Evolutionary conservation across 2,329 filamentous ascomycete genomes (phyloP).

Genomic region (Ceratocystis cacaofunesta): DNA sequence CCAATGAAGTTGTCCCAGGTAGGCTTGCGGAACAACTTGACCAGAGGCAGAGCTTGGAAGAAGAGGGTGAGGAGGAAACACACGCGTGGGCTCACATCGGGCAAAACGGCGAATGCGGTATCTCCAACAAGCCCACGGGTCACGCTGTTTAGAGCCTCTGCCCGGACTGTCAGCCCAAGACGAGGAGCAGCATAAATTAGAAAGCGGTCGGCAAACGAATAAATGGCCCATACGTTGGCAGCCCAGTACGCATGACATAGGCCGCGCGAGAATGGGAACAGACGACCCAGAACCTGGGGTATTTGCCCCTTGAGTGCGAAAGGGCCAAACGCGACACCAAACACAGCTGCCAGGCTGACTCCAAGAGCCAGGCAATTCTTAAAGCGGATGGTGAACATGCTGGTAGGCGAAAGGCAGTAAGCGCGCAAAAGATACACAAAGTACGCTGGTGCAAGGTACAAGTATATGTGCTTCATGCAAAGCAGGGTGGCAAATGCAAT

Average conservation of each 20-base stretch:
- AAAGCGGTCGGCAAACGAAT: slow-evolving; percentile 76
- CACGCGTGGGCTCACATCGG: slow-evolving; percentile 62
- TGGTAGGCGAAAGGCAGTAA: slow-evolving; percentile 72
- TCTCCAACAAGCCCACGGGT: slow-evolving; percentile 88
- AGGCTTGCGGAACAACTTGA: slow-evolving; percentile 67
- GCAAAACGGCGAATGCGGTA: slow-evolving; percentile 83
- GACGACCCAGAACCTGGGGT: slow-evolving; percentile 62
- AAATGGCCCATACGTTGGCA: slow-evolving; percentile 91
- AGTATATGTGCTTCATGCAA: slow-evolving; percentile 96
- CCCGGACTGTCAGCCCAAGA: slow-evolving; percentile 57
- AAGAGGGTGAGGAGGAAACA: slow-evolving; percentile 74
- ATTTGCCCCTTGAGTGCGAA: slow-evolving; percentile 73
- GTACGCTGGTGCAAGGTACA: slow-evolving; percentile 90
- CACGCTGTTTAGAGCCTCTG: slow-evolving; percentile 67
- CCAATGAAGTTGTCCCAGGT: slow-evolving; percentile 84
- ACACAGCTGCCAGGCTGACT: slow-evolving; percentile 52
- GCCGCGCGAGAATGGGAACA: slow-evolving; percentile 89
- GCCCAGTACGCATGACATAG: slow-evolving; percentile 98
- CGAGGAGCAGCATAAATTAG: slow-evolving; percentile 76
- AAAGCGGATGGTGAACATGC: slow-evolving; percentile 60
- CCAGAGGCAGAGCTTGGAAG: slow-evolving; percentile 64
- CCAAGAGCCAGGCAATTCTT: slow-evolving; percentile 75
- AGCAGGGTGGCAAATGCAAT: slow-evolving; percentile 70
- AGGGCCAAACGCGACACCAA: slow-evolving; percentile 73
- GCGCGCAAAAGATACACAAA: slow-evolving; percentile 81